Percentiles rank a stretch among this genome's conserved stretches.
Conservation (phyloP, 768 basidiomycete species). For the Tricholoma bakamatsutake region DNA sequence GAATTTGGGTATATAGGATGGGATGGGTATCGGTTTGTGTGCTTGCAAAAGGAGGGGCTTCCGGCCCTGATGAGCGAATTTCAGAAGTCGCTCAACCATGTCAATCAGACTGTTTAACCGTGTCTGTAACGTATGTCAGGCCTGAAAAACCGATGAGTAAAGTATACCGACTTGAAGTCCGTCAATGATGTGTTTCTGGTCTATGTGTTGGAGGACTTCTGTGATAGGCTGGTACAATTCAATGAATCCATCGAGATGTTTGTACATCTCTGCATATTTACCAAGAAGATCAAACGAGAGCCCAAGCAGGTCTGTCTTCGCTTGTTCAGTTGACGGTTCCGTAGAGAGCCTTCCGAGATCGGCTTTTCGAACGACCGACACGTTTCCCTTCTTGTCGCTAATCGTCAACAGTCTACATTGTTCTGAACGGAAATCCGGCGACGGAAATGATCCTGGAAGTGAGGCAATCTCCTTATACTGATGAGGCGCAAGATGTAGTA, state of each 20-base stretch:
- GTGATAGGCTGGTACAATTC: conserved; percentile 75
- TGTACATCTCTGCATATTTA: conserved; percentile 71
- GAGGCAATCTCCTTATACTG: conserved; percentile 35
- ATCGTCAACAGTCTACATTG: conserved; percentile 33
- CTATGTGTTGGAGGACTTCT: conserved; percentile 49
- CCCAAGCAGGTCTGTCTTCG: conserved; percentile 67
- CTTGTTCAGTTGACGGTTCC: conserved; percentile 44
- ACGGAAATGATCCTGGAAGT: conserved; percentile 66
- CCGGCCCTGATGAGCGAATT: conserved; percentile 67
- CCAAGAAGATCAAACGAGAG: conserved; percentile 58
- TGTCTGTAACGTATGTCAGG: conserved; percentile 32
- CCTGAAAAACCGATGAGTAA: conserved; percentile 5
- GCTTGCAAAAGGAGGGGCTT: conserved; percentile 80
- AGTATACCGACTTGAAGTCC: conserved; percentile 47
- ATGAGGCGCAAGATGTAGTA: conserved; percentile 72
- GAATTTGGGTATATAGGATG: conserved; percentile 92
- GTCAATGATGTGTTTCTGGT: conserved; percentile 39
- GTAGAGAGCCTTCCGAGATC: conserved; percentile 36
- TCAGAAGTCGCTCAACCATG: conserved; percentile 56
- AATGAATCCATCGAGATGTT: conserved; percentile 73
- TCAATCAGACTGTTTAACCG: conserved; percentile 40
- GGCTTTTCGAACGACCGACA: conserved; percentile 36
- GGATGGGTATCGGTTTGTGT: conserved; percentile 95
- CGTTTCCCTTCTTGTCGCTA: conserved; percentile 36
- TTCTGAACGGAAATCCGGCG: conserved; percentile 60